Percentiles rank a stretch among this genome's conserved stretches.
Conservation (phyloP, 2,329 filamentous ascomycete species). For the Simplicillium aogashimaense region DNA sequence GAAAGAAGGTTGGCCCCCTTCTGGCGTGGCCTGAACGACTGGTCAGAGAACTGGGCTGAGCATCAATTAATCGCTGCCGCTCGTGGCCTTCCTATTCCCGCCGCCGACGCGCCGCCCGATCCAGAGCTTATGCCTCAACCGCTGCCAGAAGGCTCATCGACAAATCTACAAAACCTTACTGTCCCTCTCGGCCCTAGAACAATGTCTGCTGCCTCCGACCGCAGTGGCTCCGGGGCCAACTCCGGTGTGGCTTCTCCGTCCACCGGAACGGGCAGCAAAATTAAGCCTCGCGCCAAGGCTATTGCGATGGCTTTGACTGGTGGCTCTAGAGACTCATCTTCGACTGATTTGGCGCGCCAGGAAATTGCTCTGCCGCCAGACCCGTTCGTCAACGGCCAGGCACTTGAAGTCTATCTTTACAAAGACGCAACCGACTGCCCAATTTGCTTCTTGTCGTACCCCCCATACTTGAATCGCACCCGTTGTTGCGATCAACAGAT, state of each 20-base stretch:
- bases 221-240: conserved; percentile 47
- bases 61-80: conserved; percentile 90
- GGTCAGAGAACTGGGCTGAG: conserved; percentile 82
- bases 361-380: conserved; percentile 75
- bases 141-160: conserved; percentile 16
- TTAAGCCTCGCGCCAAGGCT: conserved; percentile 81
- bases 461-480: conserved; percentile 87
- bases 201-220: conserved; percentile 70
- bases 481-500: conserved; percentile 93
- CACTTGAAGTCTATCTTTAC: conserved; percentile 86
- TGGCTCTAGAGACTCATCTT: conserved; percentile 62
- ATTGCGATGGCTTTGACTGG: conserved; percentile 70
- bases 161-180: conserved; percentile 59
- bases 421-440: conserved; percentile 86
- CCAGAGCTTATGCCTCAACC: conserved; percentile 48
- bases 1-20: conserved; percentile 89
- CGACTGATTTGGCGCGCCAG: conserved; percentile 61
- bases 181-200: conserved; percentile 72
- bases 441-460: conserved; percentile 94
- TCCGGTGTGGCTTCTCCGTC: conserved; percentile 45
- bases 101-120: conserved; percentile 71
- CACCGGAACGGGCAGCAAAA: conserved; percentile 37
- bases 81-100: conserved; percentile 72
- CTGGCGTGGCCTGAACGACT: conserved; percentile 88
- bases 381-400: conserved; percentile 87